These are phyloP conservation scores for Aspergillus floridensis DNA, from an alignment of 2,329 filamentous ascomycete species.

Conservation along the genomic window DNA sequence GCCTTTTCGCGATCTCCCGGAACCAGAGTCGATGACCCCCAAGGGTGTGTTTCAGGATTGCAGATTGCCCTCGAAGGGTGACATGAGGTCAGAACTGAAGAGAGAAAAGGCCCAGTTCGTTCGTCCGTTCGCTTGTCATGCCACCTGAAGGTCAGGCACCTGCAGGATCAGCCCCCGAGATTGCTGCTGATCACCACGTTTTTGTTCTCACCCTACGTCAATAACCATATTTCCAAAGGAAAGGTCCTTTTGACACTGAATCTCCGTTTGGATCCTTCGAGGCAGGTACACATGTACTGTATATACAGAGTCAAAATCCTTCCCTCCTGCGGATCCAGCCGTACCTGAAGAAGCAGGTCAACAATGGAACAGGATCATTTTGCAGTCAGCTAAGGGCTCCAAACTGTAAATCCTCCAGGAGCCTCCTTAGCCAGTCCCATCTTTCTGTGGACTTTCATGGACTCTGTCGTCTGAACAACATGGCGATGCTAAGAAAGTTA, in stretches of 20 bases:
- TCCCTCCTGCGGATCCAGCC: slow-evolving; percentile 2
- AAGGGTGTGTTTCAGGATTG: neutral
- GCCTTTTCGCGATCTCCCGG: neutral
- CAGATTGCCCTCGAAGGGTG: neutral
- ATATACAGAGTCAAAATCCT: neutral
- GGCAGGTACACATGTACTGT: neutral
- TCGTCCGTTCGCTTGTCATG: neutral
- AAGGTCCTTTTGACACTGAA: neutral
- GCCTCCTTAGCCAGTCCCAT: neutral
- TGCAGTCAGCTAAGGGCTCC: neutral
- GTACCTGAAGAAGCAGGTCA: neutral
- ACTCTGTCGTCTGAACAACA: neutral
- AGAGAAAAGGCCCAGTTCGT: neutral
- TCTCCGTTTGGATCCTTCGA: neutral
- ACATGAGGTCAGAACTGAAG: slow-evolving; percentile 1
- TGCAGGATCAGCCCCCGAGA: neutral
- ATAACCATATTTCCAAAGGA: neutral
- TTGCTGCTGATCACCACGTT: neutral
- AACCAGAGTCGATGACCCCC: neutral
- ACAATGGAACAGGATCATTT: slow-evolving; percentile 2
- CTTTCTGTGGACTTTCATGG: neutral
- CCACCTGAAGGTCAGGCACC: neutral
- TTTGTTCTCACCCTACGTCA: neutral
- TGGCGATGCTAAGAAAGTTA: neutral
- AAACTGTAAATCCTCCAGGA: slow-evolving; percentile 16